Evolutionary conservation across 768 basidiomycete species (phyloP), one percentile per base, ranked within the genome.

Genomic region (Podaxis carcinomalis): DNA sequence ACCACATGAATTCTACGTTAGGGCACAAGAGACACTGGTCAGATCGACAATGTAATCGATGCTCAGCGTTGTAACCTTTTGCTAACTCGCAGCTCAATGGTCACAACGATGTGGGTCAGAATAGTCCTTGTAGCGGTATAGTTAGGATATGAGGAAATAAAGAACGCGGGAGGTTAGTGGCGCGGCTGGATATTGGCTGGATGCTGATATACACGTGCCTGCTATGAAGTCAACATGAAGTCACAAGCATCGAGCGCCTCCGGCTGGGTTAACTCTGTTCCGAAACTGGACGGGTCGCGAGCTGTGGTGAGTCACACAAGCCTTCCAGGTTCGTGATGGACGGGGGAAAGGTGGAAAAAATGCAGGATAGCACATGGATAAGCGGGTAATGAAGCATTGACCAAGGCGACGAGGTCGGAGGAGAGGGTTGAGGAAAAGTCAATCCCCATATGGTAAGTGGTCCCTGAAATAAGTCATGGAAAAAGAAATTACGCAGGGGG

Each of bases 321-420:
- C 16, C 19, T 23, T 42, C 37, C 19, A 36, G 27, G 23, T 49
- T 49, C 25, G 47, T 27, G 47, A 49, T 49, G 25, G 9, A 19
- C 57, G 57, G 57, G 50, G 57, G 28, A 50, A 39, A 47, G n/a
- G 16, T 51, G 47, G 49, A 50, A 21, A 21, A 49, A 58, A 50
- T 49, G 10, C 36, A 51, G 21, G 47, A 23, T 21, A 23, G 23
- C 21, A 49, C 10, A 21, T 37, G n/a, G 21, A 25, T 50, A 39
- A 7, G 36, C 49, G 39, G 16, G 36, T 14, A 37, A 37, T 21
- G 16, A 25, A 23, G 11, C 21, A 35, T 50, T 50, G 57, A 25
- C 23, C 19, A 57, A 7, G 28, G 55, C 55, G 55, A 56, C 42
- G 25, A 56, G 23, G 27, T 14, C 50, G 50, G 50, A 40, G 39